Percentiles rank a stretch among this genome's conserved stretches.
Conservation (phyloP, 1,284 basidiomycete species). For the Ceratobasidium papillatum region DNA sequence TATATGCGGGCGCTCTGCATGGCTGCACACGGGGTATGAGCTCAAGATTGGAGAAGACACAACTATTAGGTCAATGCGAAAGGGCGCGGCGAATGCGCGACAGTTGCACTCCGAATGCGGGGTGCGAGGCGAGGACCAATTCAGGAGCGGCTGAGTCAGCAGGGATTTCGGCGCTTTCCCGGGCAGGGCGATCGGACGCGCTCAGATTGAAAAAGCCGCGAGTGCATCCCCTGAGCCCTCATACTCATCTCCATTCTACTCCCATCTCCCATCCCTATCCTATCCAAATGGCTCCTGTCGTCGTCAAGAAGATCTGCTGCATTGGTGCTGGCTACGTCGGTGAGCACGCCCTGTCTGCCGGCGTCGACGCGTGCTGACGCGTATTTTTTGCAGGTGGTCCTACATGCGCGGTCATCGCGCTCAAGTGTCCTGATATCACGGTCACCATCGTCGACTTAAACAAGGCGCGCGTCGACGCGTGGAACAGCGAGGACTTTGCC, state of each 20-base stretch:
- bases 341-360: slow-evolving; percentile 54
- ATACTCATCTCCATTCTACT: neutral
- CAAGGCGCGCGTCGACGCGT: slow-evolving; percentile 92
- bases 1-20: neutral
- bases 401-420: slow-evolving; percentile 94
- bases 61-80: slow-evolving; percentile 19
- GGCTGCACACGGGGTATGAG: neutral
- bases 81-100: neutral
- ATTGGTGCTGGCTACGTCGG: slow-evolving; percentile 98
- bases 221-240: slow-evolving; percentile 5
- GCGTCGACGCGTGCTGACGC: neutral
- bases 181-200: slow-evolving; percentile 26
- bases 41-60: neutral
- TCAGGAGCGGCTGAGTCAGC: neutral
- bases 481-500: slow-evolving; percentile 83
- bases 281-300: slow-evolving; percentile 57
- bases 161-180: slow-evolving; percentile 12
- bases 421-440: slow-evolving; percentile 91
- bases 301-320: slow-evolving; percentile 89
- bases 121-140: neutral
- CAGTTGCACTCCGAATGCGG: neutral
- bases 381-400: slow-evolving; percentile 71
- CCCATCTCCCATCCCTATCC: slow-evolving; percentile 6
- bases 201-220: neutral
- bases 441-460: slow-evolving; percentile 99